Evolutionary conservation across 257 asterid species (phyloP).

Genomic region (Solanum corneliomulleri): DNA sequence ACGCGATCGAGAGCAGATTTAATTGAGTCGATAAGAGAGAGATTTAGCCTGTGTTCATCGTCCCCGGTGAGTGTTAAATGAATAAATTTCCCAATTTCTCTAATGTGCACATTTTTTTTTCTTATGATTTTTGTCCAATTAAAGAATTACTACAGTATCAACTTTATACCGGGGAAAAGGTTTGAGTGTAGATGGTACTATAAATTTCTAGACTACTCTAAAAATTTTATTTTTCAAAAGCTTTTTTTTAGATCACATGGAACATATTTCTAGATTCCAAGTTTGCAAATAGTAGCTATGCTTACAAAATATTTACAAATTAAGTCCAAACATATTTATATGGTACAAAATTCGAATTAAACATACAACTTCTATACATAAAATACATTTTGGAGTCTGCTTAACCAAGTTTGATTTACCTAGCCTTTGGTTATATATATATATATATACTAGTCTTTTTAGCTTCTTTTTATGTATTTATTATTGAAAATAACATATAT

Average conservation of each 20-base stretch:
- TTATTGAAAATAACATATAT: too few species aligned
- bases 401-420: too few species aligned
- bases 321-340: too few species aligned
- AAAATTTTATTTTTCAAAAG: not conserved
- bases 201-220: not conserved
- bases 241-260: not conserved
- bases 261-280: not conserved
- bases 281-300: too few species aligned
- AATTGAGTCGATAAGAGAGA: slow-evolving; percentile 34
- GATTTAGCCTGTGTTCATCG: slow-evolving; percentile 49
- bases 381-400: too few species aligned
- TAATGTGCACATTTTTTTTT: slow-evolving; percentile 23
- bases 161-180: not conserved
- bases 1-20: slow-evolving; percentile 23
- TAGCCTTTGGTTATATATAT: too few species aligned
- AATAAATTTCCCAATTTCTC: slow-evolving; percentile 35
- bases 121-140: not conserved
- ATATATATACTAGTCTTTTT: too few species aligned
- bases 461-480: too few species aligned
- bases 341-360: too few species aligned
- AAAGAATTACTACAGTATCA: not conserved
- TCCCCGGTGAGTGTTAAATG: slow-evolving; percentile 46
- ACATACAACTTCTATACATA: not conserved
- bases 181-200: not conserved
- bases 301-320: too few species aligned